These are phyloP conservation scores for Ilex paraguariensis DNA, from an alignment of 305 asterid genomes.

Conservation along the genomic window DNA sequence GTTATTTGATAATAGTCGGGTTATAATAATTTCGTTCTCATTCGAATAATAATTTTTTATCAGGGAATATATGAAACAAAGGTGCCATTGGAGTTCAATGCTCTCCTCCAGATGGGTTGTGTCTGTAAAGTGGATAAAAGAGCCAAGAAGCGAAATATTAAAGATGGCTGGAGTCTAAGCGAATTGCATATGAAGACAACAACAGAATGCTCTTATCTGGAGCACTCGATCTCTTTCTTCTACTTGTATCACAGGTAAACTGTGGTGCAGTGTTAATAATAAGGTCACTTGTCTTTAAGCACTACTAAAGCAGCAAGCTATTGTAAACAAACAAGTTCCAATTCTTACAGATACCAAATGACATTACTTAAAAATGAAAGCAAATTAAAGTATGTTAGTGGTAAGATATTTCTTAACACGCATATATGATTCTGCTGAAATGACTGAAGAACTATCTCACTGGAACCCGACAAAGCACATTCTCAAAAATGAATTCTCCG, in stretches of 20 bases:
- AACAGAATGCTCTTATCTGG: conserved; percentile 92
- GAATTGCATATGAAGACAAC: conserved; percentile 99
- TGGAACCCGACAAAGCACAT: no score
- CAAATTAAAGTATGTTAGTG: no score
- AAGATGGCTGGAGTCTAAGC: conserved; percentile 83
- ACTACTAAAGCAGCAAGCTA: no score
- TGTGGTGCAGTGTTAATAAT: not conserved
- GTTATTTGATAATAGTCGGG: no score
- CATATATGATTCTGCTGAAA: no score
- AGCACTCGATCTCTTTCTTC: conserved; percentile 69
- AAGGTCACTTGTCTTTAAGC: not conserved
- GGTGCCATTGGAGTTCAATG: conserved; percentile 73
- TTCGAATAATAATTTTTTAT: conserved; percentile 11
- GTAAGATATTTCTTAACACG: no score
- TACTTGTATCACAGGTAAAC: conserved; percentile 89
- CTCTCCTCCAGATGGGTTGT: conserved; percentile 87
- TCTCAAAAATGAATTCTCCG: no score
- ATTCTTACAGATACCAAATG: no score
- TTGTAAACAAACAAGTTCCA: no score
- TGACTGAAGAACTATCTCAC: no score
- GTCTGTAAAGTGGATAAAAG: conserved; percentile 94
- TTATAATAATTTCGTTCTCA: no score
- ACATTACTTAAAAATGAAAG: no score
- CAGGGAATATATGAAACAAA: conserved; percentile 97
- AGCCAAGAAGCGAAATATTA: conserved; percentile 59